These are phyloP conservation scores for Botryotinia narcissicola DNA, from an alignment of 2,329 filamentous ascomycete genomes.

Conservation along the genomic window DNA sequence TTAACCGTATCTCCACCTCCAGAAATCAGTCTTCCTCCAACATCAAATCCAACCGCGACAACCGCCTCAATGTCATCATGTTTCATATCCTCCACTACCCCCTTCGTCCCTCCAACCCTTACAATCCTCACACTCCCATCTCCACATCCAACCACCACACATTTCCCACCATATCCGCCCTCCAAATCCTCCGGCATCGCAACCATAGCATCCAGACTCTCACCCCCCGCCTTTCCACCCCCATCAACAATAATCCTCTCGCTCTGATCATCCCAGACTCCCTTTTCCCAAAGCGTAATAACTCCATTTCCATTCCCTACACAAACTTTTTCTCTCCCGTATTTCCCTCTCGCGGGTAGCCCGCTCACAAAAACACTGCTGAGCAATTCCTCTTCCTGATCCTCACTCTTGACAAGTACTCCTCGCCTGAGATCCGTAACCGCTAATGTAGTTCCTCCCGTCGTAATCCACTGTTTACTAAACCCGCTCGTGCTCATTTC, in stretches of 20 bases:
- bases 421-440: slow-evolving; percentile 86
- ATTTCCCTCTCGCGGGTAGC: slow-evolving; percentile 61
- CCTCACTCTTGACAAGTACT: slow-evolving; percentile 83
- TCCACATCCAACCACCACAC: slow-evolving; percentile 75
- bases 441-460: slow-evolving; percentile 85
- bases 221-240: slow-evolving; percentile 58
- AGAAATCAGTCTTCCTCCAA: slow-evolving; percentile 80
- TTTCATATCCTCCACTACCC: slow-evolving; percentile 60
- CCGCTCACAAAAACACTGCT: slow-evolving; percentile 76
- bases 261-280: slow-evolving; percentile 92
- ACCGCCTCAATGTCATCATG: slow-evolving; percentile 90
- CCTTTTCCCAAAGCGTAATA: slow-evolving; percentile 89
- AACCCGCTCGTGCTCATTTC: slow-evolving; percentile 82
- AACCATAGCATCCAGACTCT: slow-evolving; percentile 77
- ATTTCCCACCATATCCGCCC: slow-evolving; percentile 61
- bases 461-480: slow-evolving; percentile 92
- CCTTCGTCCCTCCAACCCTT: slow-evolving; percentile 68
- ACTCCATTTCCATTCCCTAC: slow-evolving; percentile 77
- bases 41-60: slow-evolving; percentile 78
- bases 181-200: slow-evolving; percentile 65
- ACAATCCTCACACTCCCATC: slow-evolving; percentile 79
- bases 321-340: slow-evolving; percentile 71
- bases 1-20: slow-evolving; percentile 85
- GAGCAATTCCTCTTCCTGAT: slow-evolving; percentile 93
- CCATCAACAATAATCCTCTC: slow-evolving; percentile 77